phyloP scores from a whole-genome alignment of 139 green algal genomes.

The Chara braunii region DNA sequence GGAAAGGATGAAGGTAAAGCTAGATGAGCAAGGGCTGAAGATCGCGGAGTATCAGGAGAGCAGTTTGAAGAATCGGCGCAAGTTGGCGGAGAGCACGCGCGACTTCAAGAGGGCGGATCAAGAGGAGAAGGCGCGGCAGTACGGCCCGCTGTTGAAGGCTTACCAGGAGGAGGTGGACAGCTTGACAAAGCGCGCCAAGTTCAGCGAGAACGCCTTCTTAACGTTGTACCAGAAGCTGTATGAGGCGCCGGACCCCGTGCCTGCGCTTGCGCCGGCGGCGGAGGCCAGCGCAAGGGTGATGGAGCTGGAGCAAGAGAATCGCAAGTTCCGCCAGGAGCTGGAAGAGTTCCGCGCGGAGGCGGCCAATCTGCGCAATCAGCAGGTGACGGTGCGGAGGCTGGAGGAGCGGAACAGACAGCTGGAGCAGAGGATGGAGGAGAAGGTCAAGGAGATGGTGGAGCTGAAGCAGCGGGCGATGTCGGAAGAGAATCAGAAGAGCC shows the following conservation, averaged over 20 bases:
- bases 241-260: slow-evolving; percentile 83
- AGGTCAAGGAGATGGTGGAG: slow-evolving; percentile 40
- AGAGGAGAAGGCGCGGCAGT: slow-evolving; percentile 36
- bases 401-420: slow-evolving; percentile 64
- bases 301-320: slow-evolving; percentile 37
- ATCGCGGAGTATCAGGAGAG: slow-evolving; percentile 75
- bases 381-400: slow-evolving; percentile 42
- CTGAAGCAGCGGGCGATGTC: slow-evolving; percentile 40
- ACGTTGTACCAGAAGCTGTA: slow-evolving; percentile 84
- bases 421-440: slow-evolving; percentile 50
- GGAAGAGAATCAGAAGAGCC: slow-evolving; percentile 34
- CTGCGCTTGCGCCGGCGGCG: slow-evolving; percentile 48
- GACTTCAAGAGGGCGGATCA: slow-evolving; percentile 33
- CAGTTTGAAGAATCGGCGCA: slow-evolving; percentile 49
- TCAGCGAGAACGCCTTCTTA: slow-evolving; percentile 64
- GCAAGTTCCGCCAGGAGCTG: slow-evolving; percentile 25
- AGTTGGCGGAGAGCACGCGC: slow-evolving; percentile 58
- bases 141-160: slow-evolving; percentile 65
- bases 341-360: slow-evolving; percentile 38
- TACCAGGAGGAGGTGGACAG: slow-evolving; percentile 79
- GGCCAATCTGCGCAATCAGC: slow-evolving; percentile 35
- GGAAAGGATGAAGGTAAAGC: slow-evolving; percentile 55
- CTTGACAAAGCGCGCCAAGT: slow-evolving; percentile 55
- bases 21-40: slow-evolving; percentile 73
- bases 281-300: slow-evolving; percentile 9